Evolutionary conservation across 2,329 filamentous ascomycete species (phyloP).

Genomic region (Fusarium sp.): DNA sequence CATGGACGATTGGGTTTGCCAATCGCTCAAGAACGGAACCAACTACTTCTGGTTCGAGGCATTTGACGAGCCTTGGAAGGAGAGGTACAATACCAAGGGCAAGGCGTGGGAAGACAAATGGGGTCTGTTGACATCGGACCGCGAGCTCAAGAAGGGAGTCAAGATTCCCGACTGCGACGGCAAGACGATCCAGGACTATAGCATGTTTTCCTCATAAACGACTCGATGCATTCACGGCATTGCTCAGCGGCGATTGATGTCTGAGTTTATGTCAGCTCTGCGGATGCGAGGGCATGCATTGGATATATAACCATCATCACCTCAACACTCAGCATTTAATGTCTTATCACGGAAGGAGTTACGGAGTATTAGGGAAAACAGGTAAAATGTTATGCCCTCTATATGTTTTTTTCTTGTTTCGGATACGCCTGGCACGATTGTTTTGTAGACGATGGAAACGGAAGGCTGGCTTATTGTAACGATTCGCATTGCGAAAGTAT

Average conservation of each 20-base stretch:
- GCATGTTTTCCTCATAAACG: slow-evolving; percentile 22
- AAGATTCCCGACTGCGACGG: slow-evolving; percentile 89
- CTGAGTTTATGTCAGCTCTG: slow-evolving; percentile 5
- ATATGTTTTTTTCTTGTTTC: slow-evolving; percentile 8
- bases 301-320: slow-evolving; percentile 28
- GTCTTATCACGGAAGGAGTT: slow-evolving; percentile 26
- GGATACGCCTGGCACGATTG: slow-evolving; percentile 8
- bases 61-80: slow-evolving; percentile 97
- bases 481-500: slow-evolving; percentile 21
- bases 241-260: slow-evolving; percentile 4
- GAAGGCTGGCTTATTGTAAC: slow-evolving; percentile 3
- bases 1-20: slow-evolving; percentile 86
- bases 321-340: slow-evolving; percentile 21
- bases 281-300: slow-evolving; percentile 7
- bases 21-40: slow-evolving; percentile 81
- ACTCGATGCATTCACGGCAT: background rate
- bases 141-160: slow-evolving; percentile 85
- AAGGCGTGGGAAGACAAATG: slow-evolving; percentile 95
- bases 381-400: slow-evolving; percentile 31
- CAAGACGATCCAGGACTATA: slow-evolving; percentile 63
- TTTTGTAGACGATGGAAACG: slow-evolving; percentile 8
- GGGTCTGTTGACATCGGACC: slow-evolving; percentile 87
- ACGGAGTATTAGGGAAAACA: slow-evolving; percentile 16
- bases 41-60: slow-evolving; percentile 98
- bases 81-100: slow-evolving; percentile 71